A percentile compares a stretch with the other conserved stretches of the same genome.
Evolutionary conservation across 2,329 filamentous ascomycete species (phyloP).

Genomic region (Eutypella sp.): DNA sequence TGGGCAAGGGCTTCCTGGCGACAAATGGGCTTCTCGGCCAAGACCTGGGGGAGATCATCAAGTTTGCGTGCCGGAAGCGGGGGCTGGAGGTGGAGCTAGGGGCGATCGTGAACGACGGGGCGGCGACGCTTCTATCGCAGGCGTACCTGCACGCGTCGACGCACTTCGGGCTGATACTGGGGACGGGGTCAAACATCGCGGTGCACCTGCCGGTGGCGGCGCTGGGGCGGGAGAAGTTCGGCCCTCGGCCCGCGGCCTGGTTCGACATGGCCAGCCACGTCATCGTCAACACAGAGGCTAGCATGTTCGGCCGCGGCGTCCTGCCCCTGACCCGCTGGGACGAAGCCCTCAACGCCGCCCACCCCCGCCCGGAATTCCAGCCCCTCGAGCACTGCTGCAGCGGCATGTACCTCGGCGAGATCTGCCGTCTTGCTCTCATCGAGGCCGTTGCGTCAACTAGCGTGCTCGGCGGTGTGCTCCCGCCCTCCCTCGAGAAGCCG

Average conservation of each 20-base stretch:
- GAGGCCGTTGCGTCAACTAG: conserved; percentile 53
- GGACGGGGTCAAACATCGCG: conserved; percentile 63
- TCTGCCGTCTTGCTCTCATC: conserved; percentile 52
- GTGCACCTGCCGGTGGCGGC: conserved; percentile 56
- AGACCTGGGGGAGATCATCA: conserved; percentile 55
- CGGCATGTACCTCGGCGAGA: conserved; percentile 63
- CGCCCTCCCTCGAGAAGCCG: conserved; percentile 43
- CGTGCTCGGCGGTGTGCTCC: conserved; percentile 52
- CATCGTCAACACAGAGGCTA: conserved; percentile 62
- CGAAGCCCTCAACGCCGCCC: conserved; percentile 42
- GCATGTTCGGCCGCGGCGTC: conserved; percentile 59
- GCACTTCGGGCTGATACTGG: conserved; percentile 60
- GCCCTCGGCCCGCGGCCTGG: conserved; percentile 49
- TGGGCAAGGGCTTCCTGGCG: conserved; percentile 64
- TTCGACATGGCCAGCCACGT: conserved; percentile 55
- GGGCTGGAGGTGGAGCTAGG: conserved; percentile 51
- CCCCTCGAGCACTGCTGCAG: conserved; percentile 47
- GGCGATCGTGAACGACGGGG: conserved; percentile 63
- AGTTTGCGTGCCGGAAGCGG: conserved; percentile 44
- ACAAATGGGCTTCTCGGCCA: conserved; percentile 53
- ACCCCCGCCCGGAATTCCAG: conserved; percentile 39
- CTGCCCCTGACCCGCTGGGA: conserved; percentile 61
- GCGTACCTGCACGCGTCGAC: conserved; percentile 56
- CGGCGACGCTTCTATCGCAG: conserved; percentile 60
- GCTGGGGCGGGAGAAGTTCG: conserved; percentile 53